These are phyloP conservation scores for Ajuga reptans DNA, from an alignment of 305 asterid species.

Conservation along the genomic window DNA sequence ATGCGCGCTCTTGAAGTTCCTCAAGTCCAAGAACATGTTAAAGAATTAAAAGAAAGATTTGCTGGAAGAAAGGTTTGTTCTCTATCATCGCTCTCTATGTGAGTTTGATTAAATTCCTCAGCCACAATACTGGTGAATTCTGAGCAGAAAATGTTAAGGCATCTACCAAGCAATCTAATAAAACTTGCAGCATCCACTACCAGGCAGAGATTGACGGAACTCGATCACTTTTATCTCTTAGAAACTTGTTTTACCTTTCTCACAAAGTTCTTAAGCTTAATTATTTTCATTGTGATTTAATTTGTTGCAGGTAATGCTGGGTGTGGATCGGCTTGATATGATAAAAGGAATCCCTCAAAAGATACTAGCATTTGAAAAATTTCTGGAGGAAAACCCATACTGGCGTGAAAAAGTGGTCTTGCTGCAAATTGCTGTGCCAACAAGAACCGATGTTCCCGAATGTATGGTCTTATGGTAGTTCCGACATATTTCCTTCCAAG, in stretches of 20 bases:
- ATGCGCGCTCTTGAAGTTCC: constrained; percentile 63
- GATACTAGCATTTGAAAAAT: constrained; percentile 85
- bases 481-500: constrained; percentile 1
- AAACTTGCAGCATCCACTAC: neutral
- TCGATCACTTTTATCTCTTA: neutral
- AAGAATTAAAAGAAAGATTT: constrained; percentile 68
- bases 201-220: neutral
- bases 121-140: neutral
- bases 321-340: constrained; percentile 96
- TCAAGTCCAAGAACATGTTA: constrained; percentile 52
- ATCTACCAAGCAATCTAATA: neutral
- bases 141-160: neutral
- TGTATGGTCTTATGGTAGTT: constrained; percentile 45
- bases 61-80: constrained; percentile 69
- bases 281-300: neutral
- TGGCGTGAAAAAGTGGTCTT: constrained; percentile 90
- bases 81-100: constrained; percentile 6
- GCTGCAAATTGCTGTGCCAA: constrained; percentile 94
- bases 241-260: neutral
- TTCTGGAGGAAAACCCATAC: constrained; percentile 71
- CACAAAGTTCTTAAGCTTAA: neutral
- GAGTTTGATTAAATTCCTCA: neutral
- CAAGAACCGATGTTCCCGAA: constrained; percentile 94
- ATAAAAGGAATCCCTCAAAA: constrained; percentile 94
- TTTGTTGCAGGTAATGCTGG: constrained; percentile 69